Base-by-base conservation (phyloP, 2,329 filamentous ascomycete genomes). In the Colletotrichum coccodes region DNA sequence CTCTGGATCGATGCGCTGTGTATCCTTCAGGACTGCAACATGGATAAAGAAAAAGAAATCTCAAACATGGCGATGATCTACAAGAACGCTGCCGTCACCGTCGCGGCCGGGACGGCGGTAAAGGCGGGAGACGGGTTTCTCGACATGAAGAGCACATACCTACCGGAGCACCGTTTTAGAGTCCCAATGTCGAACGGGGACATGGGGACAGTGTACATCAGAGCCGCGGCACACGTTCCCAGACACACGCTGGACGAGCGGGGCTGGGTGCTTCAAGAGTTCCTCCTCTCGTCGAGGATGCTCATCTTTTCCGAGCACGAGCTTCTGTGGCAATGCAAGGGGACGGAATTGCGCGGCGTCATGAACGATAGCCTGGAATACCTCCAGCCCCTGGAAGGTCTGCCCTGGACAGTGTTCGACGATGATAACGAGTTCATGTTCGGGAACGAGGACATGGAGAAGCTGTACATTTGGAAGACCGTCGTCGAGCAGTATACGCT, bases 1-100 rank as follows among this genome's bases (percentile, higher is more conserved):
- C 66, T 72, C 12, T 73, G 72, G 72, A 46, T 73, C 1, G 72
- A 73, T 34, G 60, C 64, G 3, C 65, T 72, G 7, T 73, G 72
- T 36, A 67, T 73, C 2, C 57, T 71, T 2, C 71, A 73, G n/a
- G 68, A 73, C 21, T 66, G 71, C 42, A 4, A 8, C 6, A 38
- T 21, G 12, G 72, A 73, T 11, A 64, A 72, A 34, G 36, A 40
- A 0, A 47, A 40, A 3, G 62, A 73, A 47, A 47, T 73, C 9
- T 40, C 57, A 16, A 59, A 23, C 7, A 72, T 73, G 71, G 61
- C 64, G 0, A 56, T 34, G 7, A 60, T 71, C 2, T 70, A 71
- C 64, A 50, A 64, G 46, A 68, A 61, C 28, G 71, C 71, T 0
- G 63, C 67, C 11, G 32, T 46, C 18, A 70, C 64, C 18, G 23